Conservation (phyloP, 75 land plant species). For the Cupressus sempervirens region DNA sequence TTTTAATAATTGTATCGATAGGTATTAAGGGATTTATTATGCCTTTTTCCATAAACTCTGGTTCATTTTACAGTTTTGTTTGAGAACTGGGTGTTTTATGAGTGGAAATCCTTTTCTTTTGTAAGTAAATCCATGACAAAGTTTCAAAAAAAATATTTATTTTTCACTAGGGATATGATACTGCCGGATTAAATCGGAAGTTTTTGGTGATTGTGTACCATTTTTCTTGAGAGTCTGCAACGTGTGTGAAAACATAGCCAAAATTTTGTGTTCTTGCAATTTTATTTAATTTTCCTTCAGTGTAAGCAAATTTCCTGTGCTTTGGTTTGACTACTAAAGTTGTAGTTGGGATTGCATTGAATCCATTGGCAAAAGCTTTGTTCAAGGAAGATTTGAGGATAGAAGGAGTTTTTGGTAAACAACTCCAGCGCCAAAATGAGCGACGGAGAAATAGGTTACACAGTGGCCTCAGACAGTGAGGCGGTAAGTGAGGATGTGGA, state of each 20-base stretch:
- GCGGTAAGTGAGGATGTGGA: constrained; percentile 35
- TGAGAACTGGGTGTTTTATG: not conserved
- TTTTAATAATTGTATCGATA: not conserved
- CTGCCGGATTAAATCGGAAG: not conserved
- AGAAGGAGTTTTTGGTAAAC: not conserved
- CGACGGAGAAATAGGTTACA: constrained; percentile 43
- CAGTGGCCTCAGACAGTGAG: constrained; percentile 60
- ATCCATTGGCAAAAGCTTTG: not conserved
- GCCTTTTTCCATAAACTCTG: not conserved
- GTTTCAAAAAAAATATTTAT: too few relatives aligned
- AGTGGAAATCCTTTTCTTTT: not conserved
- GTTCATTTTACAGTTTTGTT: not conserved
- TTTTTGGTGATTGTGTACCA: not conserved
- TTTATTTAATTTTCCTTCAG: too few relatives aligned
- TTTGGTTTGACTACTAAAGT: not conserved
- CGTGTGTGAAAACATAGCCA: not conserved
- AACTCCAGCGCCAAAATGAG: not conserved
- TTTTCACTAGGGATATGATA: not conserved
- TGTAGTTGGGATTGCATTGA: not conserved
- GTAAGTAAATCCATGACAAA: not conserved
- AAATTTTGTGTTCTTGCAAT: not conserved
- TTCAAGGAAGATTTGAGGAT: not conserved
- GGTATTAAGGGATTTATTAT: not conserved
- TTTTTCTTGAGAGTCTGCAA: not conserved
- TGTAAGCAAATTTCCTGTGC: not conserved